Base-by-base conservation (phyloP, 2,329 filamentous ascomycete species). In the Lecanoromycetidae sp. region DNA sequence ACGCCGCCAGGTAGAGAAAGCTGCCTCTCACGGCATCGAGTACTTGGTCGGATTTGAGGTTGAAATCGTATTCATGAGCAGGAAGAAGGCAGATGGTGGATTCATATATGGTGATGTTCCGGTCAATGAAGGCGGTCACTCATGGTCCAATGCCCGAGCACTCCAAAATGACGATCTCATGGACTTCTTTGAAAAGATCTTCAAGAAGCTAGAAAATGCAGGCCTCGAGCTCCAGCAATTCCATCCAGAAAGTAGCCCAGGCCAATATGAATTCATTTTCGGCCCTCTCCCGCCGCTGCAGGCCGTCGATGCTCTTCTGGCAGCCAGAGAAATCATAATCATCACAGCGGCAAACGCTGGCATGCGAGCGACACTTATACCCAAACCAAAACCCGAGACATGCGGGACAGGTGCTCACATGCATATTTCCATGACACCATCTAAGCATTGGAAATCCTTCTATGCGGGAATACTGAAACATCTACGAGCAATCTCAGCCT, bases 31-130 rank as follows among this genome's bases (percentile, higher is more conserved):
- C 30, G 68, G 70, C 1, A 67, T 86, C 2, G 63, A 70, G 3
- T 77, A 87, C 39, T 68, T 80, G 0, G 63, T 87, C 13, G 87
- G 86, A 0, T 93, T 91, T 54, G 87, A 94, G 61, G 77, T 93
- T 33, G 86, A 93, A 62, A 76, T 91, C 8, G 71, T 84, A 1
- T 79, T 93, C 53, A 67, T 90, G 54, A 71, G 71, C 33, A 71
- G 71, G 17, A 57, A 63, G 27, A 55, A 58, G 6, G 56, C 62
- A 22, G 53, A 61, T 13, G 54, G 40, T 26, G 33, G 41, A 12
- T 35, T 49, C 13, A 15, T 32, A 17, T 52, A 47, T 17, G 42
- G 37, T 15, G n/a, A 25, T 5, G 34, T 27, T 6, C 42, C 40
- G 7, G 10, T 41, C 9, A 33, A 49, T 9, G 39, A 48, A 15